These are phyloP conservation scores for Phaeomoniella chlamydospora DNA, from an alignment of 2,329 filamentous ascomycete genomes.

Conservation along the genomic window DNA sequence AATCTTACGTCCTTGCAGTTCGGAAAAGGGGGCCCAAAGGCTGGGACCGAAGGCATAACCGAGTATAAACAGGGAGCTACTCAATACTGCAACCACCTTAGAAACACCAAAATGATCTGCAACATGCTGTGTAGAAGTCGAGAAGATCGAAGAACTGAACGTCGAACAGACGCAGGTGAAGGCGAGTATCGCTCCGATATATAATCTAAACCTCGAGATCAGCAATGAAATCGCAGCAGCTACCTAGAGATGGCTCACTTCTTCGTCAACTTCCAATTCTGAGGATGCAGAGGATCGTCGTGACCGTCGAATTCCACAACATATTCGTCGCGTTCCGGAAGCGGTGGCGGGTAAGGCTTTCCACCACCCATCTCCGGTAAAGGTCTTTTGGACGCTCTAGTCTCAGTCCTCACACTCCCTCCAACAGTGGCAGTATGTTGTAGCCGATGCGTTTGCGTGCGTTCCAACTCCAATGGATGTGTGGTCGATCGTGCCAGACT, in stretches of 20 bases:
- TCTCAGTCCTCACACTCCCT: conserved; percentile 14
- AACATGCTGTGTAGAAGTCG: conserved; percentile 44
- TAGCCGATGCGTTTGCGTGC: conserved; percentile 13
- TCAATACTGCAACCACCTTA: conserved; percentile 15
- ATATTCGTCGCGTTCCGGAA: conserved; percentile 42
- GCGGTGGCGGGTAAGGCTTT: conserved; percentile 37
- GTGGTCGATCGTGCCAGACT: conserved; percentile 8
- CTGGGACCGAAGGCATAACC: conserved; percentile 18
- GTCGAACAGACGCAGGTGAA: conserved; percentile 30
- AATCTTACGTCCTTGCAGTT: conserved; percentile 25
- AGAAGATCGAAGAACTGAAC: conserved; percentile 48
- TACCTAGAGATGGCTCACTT: conserved; percentile 31
- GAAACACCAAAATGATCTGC: conserved; percentile 21
- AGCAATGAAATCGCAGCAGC: background rate
- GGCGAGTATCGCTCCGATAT: conserved; percentile 10
- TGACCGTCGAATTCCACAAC: conserved; percentile 63
- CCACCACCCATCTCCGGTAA: conserved; percentile 30
- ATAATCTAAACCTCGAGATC: conserved; percentile 4
- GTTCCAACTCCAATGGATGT: conserved; percentile 11
- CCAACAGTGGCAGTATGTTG: conserved; percentile 29
- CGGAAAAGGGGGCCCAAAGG: conserved; percentile 22
- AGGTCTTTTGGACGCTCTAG: conserved; percentile 14
- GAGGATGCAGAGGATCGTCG: conserved; percentile 66
- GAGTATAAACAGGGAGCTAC: conserved; percentile 16
- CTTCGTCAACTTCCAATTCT: conserved; percentile 69